Evolutionary conservation across 805 yeast genomes (phyloP).

Genomic region (Komagataella mondaviorum): DNA sequence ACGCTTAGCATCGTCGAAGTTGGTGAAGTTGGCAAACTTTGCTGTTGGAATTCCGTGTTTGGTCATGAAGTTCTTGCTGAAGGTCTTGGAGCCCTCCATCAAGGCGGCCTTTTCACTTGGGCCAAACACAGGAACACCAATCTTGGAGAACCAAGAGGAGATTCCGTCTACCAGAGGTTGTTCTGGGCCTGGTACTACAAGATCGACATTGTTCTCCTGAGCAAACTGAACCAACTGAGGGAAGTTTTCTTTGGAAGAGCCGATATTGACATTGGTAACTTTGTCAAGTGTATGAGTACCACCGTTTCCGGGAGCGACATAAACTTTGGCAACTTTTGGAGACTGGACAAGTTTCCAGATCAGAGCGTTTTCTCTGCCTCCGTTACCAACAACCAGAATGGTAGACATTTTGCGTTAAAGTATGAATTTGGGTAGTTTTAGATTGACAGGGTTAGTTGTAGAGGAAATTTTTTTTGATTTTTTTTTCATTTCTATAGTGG

Average conservation of each 20-base stretch:
- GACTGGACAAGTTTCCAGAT: constrained; percentile 87
- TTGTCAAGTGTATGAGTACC: constrained; percentile 58
- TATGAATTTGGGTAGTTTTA: neutral
- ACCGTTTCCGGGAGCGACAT: constrained; percentile 95
- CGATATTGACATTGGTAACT: constrained; percentile 58
- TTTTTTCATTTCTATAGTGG: neutral
- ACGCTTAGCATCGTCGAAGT: constrained; percentile 59
- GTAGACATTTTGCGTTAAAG: constrained; percentile 17
- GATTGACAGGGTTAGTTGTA: neutral
- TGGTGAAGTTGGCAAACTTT: constrained; percentile 67
- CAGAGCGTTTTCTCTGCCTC: constrained; percentile 98
- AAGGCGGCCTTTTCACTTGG: constrained; percentile 85
- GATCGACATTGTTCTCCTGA: constrained; percentile 40
- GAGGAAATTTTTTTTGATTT: neutral
- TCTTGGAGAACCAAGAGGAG: constrained; percentile 51
- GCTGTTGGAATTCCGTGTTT: constrained; percentile 93
- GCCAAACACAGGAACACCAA: constrained; percentile 94
- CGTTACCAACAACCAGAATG: constrained; percentile 84
- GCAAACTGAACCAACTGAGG: constrained; percentile 64
- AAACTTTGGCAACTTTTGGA: constrained; percentile 53
- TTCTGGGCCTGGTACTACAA: constrained; percentile 98
- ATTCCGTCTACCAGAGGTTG: constrained; percentile 96
- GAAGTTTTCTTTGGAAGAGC: constrained; percentile 56
- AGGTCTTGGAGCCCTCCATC: constrained; percentile 96
- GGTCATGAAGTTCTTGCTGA: constrained; percentile 88